phyloP scores from a whole-genome alignment of 192 early-diverging fungal genomes.

The Cetraspora pellucida region DNA sequence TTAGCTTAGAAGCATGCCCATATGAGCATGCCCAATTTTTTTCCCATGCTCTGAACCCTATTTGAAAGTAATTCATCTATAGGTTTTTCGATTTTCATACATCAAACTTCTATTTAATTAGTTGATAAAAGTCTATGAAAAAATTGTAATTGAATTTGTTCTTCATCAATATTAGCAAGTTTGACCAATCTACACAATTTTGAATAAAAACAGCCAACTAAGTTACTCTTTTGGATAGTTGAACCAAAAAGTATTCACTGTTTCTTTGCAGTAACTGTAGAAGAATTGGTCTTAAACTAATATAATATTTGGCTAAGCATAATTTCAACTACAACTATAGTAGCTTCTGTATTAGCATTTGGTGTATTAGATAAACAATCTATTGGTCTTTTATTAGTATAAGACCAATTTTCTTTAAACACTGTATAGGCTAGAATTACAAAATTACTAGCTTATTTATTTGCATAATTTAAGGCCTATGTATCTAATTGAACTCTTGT shows the following conservation, averaged over 20 bases:
- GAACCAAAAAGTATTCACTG: not conserved
- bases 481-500: not conserved
- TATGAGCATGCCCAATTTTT: too few species aligned
- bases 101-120: too few species aligned
- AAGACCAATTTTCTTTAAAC: not conserved
- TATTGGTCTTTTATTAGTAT: not conserved
- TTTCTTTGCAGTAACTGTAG: not conserved
- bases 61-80: too few species aligned
- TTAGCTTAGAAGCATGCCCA: too few species aligned
- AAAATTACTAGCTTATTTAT: too few species aligned
- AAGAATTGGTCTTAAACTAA: not conserved
- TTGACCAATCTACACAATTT: not conserved
- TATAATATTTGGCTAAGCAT: not conserved
- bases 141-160: too few species aligned
- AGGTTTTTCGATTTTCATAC: too few species aligned
- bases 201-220: not conserved
- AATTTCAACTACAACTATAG: not conserved
- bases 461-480: not conserved
- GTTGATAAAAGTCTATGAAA: not conserved
- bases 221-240: not conserved
- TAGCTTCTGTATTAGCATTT: not conserved
- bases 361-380: not conserved
- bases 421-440: not conserved
- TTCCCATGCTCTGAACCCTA: too few species aligned
- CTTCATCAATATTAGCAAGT: not conserved